Evolutionary conservation across 139 green algal genomes (phyloP).

Genomic region (Picochlorum sp.): DNA sequence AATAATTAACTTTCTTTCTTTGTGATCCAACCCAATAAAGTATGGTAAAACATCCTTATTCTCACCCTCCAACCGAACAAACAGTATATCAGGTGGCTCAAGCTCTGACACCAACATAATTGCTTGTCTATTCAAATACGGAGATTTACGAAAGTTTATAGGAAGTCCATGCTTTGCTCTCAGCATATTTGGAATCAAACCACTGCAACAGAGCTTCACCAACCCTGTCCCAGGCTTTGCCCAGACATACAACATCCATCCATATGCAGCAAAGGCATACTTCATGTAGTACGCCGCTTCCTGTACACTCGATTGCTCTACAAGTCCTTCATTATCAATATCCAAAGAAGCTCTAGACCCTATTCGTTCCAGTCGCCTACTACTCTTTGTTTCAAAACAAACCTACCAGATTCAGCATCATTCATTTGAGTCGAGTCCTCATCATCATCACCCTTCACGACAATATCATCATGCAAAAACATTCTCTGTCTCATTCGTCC

Average conservation of each 20-base stretch:
- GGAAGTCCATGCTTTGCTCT: constrained; percentile 1
- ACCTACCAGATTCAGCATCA: too few relatives aligned
- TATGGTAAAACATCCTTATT: constrained; percentile 44
- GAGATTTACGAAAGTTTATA: background rate
- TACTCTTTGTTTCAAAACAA: too few relatives aligned
- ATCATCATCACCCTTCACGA: too few relatives aligned
- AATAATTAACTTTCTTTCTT: constrained; percentile 34
- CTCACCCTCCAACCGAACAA: constrained; percentile 28
- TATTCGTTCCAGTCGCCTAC: too few relatives aligned
- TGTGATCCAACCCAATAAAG: constrained; percentile 44
- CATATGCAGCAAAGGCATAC: constrained; percentile 45
- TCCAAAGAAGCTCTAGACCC: background rate
- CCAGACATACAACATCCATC: constrained; percentile 45
- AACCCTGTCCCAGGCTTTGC: constrained; percentile 23
- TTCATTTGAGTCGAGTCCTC: too few relatives aligned
- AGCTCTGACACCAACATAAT: constrained; percentile 40
- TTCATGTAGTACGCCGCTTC: constrained; percentile 30
- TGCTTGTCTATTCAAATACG: constrained; percentile 21
- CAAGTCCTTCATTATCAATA: background rate
- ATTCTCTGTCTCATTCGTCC: constrained; percentile 20
- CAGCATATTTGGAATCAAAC: background rate
- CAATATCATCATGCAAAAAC: too few relatives aligned
- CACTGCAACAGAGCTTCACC: constrained; percentile 35
- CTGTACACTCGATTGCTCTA: background rate
- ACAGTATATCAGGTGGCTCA: constrained; percentile 28